phyloP scores from a whole-genome alignment of 441 rosid genomes.

The Capsella rubella region DNA sequence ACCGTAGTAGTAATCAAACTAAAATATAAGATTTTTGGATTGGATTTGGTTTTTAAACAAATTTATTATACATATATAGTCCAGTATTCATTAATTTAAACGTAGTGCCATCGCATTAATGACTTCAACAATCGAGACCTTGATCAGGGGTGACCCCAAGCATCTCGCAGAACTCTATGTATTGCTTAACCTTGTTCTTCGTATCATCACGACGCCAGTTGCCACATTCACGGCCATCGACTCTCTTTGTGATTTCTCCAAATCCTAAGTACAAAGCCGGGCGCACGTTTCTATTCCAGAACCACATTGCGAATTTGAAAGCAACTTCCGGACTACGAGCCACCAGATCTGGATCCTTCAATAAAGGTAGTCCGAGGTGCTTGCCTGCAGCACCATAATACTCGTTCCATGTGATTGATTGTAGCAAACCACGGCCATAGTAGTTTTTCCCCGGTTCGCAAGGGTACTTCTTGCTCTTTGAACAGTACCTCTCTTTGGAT shows the following conservation, averaged over 20 bases:
- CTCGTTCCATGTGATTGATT: slow-evolving; percentile 61
- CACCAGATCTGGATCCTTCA: slow-evolving; percentile 57
- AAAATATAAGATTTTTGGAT: background rate
- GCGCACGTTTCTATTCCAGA: slow-evolving; percentile 55
- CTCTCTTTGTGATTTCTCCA: slow-evolving; percentile 52
- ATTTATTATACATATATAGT: background rate
- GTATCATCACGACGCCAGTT: slow-evolving; percentile 42
- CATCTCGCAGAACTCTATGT: slow-evolving; percentile 50
- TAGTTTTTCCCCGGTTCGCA: slow-evolving; percentile 44
- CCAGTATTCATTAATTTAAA: background rate
- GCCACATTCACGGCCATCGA: slow-evolving; percentile 57
- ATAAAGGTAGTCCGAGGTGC: slow-evolving; percentile 50
- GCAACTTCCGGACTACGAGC: slow-evolving; percentile 46
- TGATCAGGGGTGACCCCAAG: slow-evolving; percentile 56
- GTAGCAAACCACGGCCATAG: slow-evolving; percentile 64
- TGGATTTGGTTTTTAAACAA: background rate
- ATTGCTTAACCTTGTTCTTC: slow-evolving; percentile 42
- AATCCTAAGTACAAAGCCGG: slow-evolving; percentile 52
- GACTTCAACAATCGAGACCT: slow-evolving; percentile 46
- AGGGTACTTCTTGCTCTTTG: slow-evolving; percentile 30
- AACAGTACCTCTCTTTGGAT: slow-evolving; percentile 40
- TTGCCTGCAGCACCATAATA: slow-evolving; percentile 63
- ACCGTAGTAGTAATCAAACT: too few species aligned
- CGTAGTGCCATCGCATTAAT: slow-evolving; percentile 2
- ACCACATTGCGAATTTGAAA: slow-evolving; percentile 59